Evolutionary conservation across 2,329 filamentous ascomycete genomes (phyloP).

Genomic region (Alternaria solani): DNA sequence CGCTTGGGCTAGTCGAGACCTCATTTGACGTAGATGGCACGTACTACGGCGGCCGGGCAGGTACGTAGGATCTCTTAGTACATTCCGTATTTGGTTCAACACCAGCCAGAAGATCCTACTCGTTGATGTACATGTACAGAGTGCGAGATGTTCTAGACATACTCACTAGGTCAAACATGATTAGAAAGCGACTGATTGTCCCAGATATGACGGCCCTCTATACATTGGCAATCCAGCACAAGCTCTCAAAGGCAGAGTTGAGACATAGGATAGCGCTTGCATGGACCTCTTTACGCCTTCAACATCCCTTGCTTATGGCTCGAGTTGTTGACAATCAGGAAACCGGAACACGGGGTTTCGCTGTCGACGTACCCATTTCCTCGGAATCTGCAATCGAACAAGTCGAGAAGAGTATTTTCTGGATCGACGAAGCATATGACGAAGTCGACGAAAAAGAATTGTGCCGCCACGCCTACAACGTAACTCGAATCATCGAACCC

Average conservation of each 20-base stretch:
- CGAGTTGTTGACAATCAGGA: conserved; percentile 32
- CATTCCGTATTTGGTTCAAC: background rate
- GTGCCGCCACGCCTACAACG: conserved; percentile 55
- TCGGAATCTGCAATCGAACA: conserved; percentile 42
- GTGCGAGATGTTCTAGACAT: background rate
- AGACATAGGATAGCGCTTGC: conserved; percentile 49
- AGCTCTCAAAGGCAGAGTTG: conserved; percentile 39
- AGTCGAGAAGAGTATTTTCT: conserved; percentile 44
- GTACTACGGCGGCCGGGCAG: conserved; percentile 55
- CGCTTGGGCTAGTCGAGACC: conserved; percentile 55
- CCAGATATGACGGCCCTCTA: conserved; percentile 54
- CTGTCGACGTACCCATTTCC: conserved; percentile 41
- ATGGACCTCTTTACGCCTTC: conserved; percentile 51
- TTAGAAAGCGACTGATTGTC: background rate
- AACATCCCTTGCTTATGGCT: conserved; percentile 52
- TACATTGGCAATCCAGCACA: conserved; percentile 47
- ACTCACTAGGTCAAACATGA: background rate
- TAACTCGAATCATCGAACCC: conserved; percentile 51
- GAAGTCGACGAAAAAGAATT: conserved; percentile 49
- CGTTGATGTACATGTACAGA: background rate
- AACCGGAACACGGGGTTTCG: conserved; percentile 40
- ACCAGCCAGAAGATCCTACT: background rate
- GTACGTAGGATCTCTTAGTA: background rate
- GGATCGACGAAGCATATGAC: conserved; percentile 50
- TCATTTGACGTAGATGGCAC: conserved; percentile 57